Evolutionary conservation across 495 filamentous ascomycete species (phyloP).

Genomic region (Parmelia sp.): DNA sequence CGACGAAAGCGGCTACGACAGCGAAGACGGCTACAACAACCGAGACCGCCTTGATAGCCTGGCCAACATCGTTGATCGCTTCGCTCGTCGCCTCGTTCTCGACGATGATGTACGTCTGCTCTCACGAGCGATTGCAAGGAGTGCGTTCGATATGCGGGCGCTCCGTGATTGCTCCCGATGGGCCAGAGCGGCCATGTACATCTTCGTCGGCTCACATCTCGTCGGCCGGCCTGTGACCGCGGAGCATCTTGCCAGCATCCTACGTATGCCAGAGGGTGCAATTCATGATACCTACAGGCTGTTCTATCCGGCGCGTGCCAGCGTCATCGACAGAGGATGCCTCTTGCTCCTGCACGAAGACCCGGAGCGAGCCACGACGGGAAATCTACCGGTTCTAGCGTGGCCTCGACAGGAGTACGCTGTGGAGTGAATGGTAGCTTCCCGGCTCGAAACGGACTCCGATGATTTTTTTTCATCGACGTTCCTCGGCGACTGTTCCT

Average conservation of each 20-base stretch:
- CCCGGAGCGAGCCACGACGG: background rate
- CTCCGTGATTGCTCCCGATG: background rate
- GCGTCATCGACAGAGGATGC: background rate
- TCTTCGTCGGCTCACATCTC: background rate
- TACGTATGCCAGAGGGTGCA: background rate
- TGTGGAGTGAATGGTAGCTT: background rate
- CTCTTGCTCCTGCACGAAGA: background rate
- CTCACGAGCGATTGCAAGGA: background rate
- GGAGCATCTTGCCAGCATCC: background rate
- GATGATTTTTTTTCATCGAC: background rate
- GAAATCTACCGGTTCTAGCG: background rate
- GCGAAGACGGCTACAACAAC: background rate
- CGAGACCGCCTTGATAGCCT: background rate
- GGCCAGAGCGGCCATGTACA: background rate
- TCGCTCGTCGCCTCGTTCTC: background rate
- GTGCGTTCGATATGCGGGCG: background rate
- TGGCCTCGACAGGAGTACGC: background rate
- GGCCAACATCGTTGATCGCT: background rate
- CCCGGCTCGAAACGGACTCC: background rate
- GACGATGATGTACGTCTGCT: background rate
- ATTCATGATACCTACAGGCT: background rate
- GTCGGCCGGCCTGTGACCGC: background rate
- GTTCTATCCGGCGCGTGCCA: background rate
- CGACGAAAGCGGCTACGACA: background rate
- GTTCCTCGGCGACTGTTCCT: background rate